phyloP scores from a whole-genome alignment of 176 grass and related monocot species.

The Areca catechu region DNA sequence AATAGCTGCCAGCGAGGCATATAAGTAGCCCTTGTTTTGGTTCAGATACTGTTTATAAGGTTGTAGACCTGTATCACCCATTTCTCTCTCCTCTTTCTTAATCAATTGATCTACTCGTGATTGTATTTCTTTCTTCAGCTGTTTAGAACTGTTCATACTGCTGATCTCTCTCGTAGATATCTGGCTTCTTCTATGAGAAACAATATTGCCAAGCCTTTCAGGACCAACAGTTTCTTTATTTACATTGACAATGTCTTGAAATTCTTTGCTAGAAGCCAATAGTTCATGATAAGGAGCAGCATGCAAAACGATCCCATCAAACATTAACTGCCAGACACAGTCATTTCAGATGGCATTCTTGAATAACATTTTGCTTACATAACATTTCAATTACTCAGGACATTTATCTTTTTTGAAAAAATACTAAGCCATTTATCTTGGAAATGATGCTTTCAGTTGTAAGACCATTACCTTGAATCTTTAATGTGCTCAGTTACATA shows the following conservation, averaged over 20 bases:
- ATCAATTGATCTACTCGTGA: slow-evolving; percentile 59
- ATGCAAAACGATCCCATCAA: slow-evolving; percentile 52
- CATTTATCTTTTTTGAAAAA: too few relatives aligned
- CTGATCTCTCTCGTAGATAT: slow-evolving; percentile 28
- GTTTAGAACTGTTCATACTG: slow-evolving; percentile 20
- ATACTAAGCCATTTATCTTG: too few relatives aligned
- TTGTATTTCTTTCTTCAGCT: slow-evolving; percentile 19
- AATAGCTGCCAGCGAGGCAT: slow-evolving; percentile 32
- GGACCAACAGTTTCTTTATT: slow-evolving; percentile 52
- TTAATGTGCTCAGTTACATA: too few relatives aligned
- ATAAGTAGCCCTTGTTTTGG: slow-evolving; percentile 77
- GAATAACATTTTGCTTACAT: too few relatives aligned
- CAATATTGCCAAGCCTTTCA: slow-evolving; percentile 32
- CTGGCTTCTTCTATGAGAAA: slow-evolving; percentile 17
- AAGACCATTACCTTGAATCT: too few relatives aligned
- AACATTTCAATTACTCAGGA: too few relatives aligned
- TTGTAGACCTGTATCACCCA: slow-evolving; percentile 63
- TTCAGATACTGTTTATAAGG: slow-evolving; percentile 67
- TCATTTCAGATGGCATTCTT: background rate
- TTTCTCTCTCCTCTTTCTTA: slow-evolving; percentile 83
- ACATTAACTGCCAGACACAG: slow-evolving; percentile 62
- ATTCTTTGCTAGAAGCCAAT: slow-evolving; percentile 55
- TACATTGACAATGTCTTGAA: slow-evolving; percentile 69
- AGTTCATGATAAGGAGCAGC: slow-evolving; percentile 53
- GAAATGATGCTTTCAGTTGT: too few relatives aligned